Evolutionary conservation across 2,329 filamentous ascomycete genomes (phyloP), one percentile per base, ranked within the genome.

Genomic region (Colletotrichum sp.): DNA sequence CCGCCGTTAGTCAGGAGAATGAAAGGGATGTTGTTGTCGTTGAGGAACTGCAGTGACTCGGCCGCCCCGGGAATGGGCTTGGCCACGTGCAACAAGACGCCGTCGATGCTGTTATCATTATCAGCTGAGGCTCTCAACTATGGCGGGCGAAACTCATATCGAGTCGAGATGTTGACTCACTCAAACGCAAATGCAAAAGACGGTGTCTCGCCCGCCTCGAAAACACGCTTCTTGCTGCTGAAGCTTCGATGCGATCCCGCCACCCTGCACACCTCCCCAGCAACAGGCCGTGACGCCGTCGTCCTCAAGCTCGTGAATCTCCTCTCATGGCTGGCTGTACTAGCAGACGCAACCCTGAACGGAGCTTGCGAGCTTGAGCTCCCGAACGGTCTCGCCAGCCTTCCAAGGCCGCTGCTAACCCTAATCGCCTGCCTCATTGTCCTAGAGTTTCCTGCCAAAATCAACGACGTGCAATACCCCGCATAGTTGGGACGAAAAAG

Each of bases 1-100:
- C 97, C 97, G 80, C 97, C 97, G 85, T 99, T 99, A 75, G 97
- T 99, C 78, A 99, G 89, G 39, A 99, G 92, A 81, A 99, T 96
- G 86, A 98, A 99, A 15, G 96, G 96, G 62, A 98, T 95, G 63
- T 91, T 89, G 81, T 96, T 90, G 63, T 90, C 86, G 79, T 96
- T 92, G 24, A 99, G 92, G 81, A 92, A 93, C 34, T 88, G 87
- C 24, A 99, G 90, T 16, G 96, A 91, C 81, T 95, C 90, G 2
- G 92, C 88, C 2, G 97, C 96, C 36, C 95, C 94, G 2, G 95
- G 94, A 63, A 99, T 93, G 5, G 95, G 93, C 77, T 93, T 91
- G 6, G 94, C 92, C 76, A 94, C 94, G 81, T 96, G 95, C 36
- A 99, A 90, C 24, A 99, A 91, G n/a, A 99, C 97, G 72, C 97